Percentiles rank a stretch among this genome's conserved stretches.
phyloP scores from a whole-genome alignment of 257 asterid genomes.

The Lycium barbarum region DNA sequence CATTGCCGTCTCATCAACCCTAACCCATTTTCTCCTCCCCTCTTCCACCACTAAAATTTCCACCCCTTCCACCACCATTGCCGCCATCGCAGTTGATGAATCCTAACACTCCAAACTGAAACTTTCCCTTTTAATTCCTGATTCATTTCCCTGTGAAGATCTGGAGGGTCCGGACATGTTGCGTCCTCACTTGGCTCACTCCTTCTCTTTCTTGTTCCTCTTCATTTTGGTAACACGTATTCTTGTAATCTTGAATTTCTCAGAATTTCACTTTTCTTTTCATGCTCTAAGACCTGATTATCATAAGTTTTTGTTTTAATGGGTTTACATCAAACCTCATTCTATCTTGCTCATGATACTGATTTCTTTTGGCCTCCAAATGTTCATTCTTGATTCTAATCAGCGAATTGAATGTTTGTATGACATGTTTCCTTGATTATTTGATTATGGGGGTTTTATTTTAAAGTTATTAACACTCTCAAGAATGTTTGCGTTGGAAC shows the following conservation, averaged over 20 bases:
- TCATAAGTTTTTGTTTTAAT: neutral
- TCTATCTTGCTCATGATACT: neutral
- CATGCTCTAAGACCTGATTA: neutral
- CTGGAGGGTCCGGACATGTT: constrained; percentile 21
- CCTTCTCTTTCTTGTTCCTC: constrained; percentile 27
- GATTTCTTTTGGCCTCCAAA: neutral
- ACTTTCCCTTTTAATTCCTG: too few relatives aligned
- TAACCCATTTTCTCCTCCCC: too few relatives aligned
- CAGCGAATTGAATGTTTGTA: neutral
- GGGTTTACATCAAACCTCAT: neutral
- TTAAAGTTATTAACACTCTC: neutral
- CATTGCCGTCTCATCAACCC: too few relatives aligned
- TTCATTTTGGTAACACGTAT: constrained; percentile 11
- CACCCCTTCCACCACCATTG: too few relatives aligned
- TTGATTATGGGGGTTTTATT: neutral
- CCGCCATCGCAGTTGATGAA: too few relatives aligned
- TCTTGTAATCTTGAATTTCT: neutral
- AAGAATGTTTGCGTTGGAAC: neutral
- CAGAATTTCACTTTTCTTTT: neutral
- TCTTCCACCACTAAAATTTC: too few relatives aligned
- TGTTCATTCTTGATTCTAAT: neutral
- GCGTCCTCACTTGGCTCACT: neutral
- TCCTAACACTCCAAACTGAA: too few relatives aligned
- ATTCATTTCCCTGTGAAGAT: neutral
- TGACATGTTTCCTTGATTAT: neutral